Conservation (phyloP, 371 early-diverging fungal species). For the Rhizopus stolonifer region DNA sequence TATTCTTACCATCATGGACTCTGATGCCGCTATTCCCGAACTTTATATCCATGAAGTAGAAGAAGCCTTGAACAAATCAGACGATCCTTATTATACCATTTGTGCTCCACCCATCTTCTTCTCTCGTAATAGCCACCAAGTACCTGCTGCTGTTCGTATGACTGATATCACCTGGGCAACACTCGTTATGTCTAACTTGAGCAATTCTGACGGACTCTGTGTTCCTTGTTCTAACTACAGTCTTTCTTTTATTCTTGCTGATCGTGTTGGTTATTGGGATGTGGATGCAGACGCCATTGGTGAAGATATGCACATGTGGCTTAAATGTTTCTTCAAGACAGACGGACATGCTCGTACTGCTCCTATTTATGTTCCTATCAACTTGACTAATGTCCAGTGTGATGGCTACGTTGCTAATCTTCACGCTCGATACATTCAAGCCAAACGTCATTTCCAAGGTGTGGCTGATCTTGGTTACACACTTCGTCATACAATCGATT, state of each 20-base stretch:
- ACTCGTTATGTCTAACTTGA: constrained; percentile 76
- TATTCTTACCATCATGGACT: constrained; percentile 61
- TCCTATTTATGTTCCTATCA: constrained; percentile 77
- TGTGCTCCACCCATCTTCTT: constrained; percentile 78
- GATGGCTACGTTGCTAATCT: constrained; percentile 55
- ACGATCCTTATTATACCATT: constrained; percentile 51
- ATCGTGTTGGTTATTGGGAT: constrained; percentile 78
- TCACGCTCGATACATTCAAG: constrained; percentile 68
- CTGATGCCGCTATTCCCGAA: constrained; percentile 52
- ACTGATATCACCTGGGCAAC: constrained; percentile 81
- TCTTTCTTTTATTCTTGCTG: constrained; percentile 67
- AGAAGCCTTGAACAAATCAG: constrained; percentile 32
- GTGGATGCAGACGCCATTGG: constrained; percentile 77
- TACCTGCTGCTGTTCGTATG: constrained; percentile 73
- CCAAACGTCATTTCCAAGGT: constrained; percentile 68
- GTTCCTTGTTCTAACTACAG: constrained; percentile 81
- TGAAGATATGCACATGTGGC: constrained; percentile 86
- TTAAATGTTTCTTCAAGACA: constrained; percentile 78
- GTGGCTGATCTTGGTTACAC: constrained; percentile 63
- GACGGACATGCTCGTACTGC: constrained; percentile 63
- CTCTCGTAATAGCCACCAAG: constrained; percentile 71
- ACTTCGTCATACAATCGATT: constrained; percentile 21
- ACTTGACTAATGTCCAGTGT: constrained; percentile 72
- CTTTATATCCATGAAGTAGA: constrained; percentile 49
- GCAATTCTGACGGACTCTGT: constrained; percentile 61